Base-by-base conservation (phyloP, 257 asterid species). In the Nicotiana paniculata region DNA sequence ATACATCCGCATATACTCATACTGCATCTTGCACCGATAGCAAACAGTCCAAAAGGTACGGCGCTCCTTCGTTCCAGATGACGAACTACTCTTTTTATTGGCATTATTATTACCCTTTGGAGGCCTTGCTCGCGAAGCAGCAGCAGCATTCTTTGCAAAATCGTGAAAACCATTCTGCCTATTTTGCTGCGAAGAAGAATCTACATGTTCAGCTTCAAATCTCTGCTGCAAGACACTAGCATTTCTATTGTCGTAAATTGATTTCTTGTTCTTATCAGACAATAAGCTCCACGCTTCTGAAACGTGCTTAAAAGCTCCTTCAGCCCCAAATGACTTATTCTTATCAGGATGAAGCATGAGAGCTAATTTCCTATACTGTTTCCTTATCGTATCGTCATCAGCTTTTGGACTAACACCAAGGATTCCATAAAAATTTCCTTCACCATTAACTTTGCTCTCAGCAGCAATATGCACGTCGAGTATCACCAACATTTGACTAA, bases 261-360 rank as follows among this genome's bases (percentile, higher is more conserved):
- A 46, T 87, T 81, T 91, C 88, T 80, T 89, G 48, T 86, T 75
- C 84, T 85, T 93, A 80, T 93, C 97, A 4, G 96, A 91, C 68
- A 93, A 84, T 79, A 91, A 65, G 85, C 90, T 88, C 97, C 97
- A 93, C 11, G 97, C 97, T 86, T 93, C 96, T 3, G 96, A 89
- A 80, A 93, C 85, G 48, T 88, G 85, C 18, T 92, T 89, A 87
- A 93, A 93, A 5, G 97, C 97, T 13, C 93, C 93, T 86, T 93
- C 96, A 26, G 95, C 94, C 46, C 97, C 97, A 6, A 86, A 72
- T 48, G 91, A 86, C 68, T 89, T 84, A 83, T 93, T 93, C 84
- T 93, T 93, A 89, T 93, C 96, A 33, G 97, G 97, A 86, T 93
- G 97, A 85, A 93, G 93, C 43, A 86, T 82, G 75, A 93, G 95